A percentile compares a stretch with the other conserved stretches of the same genome.
phyloP scores from a whole-genome alignment of 768 basidiomycete genomes.

The Pholiota microspora region DNA sequence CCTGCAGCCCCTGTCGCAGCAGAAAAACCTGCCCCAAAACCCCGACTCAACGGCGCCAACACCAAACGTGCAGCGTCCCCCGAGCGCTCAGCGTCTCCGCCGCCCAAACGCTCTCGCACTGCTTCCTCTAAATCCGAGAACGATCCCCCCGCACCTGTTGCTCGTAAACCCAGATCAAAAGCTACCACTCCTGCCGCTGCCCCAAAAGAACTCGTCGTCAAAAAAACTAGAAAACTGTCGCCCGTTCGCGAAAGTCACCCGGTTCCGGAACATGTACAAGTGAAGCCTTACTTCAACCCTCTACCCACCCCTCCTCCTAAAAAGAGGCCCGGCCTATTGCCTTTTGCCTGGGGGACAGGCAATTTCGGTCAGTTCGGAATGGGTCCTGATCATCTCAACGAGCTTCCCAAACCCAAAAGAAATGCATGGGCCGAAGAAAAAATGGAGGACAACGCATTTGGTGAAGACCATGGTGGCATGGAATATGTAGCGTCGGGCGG shows the following conservation, averaged over 20 bases:
- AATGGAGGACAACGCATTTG: constrained; percentile 70
- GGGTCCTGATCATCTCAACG: constrained; percentile 70
- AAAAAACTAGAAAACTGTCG: constrained; percentile 20
- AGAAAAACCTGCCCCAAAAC: constrained; percentile 27
- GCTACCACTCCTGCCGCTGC: constrained; percentile 16
- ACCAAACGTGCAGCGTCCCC: constrained; percentile 56
- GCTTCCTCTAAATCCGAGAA: constrained; percentile 44
- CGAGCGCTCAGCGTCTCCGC: constrained; percentile 38
- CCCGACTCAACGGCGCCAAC: constrained; percentile 29
- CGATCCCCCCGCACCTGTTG: constrained; percentile 27
- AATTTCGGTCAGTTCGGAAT: constrained; percentile 96
- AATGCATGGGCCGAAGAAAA: constrained; percentile 77
- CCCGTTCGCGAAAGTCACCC: constrained; percentile 21
- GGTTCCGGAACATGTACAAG: constrained; percentile 24
- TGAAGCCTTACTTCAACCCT: constrained; percentile 62
- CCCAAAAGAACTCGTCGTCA: constrained; percentile 12
- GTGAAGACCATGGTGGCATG: constrained; percentile 72
- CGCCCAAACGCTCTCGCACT: constrained; percentile 49
- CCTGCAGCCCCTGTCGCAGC: constrained; percentile 30
- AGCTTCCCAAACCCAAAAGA: constrained; percentile 73
- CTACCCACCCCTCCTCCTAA: constrained; percentile 59
- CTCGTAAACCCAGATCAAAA: constrained; percentile 23
- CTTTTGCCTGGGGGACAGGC: constrained; percentile 90
- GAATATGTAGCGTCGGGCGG: constrained; percentile 83
- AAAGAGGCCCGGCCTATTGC: constrained; percentile 61